Evolutionary conservation across 1,284 basidiomycete genomes (phyloP), one percentile per base, ranked within the genome.

Genomic region (Stereum hirsutum): DNA sequence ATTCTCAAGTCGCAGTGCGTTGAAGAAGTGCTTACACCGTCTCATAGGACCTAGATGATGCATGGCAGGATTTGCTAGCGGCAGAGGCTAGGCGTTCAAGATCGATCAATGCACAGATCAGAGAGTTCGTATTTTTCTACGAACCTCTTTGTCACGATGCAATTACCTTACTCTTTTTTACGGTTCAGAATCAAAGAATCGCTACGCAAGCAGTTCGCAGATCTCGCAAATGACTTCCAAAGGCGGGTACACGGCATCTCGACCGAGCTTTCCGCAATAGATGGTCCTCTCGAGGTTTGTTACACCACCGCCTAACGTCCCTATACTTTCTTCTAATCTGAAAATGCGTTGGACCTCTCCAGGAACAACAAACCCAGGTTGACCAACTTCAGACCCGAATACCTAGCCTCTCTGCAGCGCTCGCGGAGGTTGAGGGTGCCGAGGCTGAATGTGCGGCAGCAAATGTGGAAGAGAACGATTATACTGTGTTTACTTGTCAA

Each of bases 381-480:
- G 60, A 63, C 17, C 57, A 70, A 32, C 73, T 91, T 44, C 77
- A 88, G 54, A 74, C 69, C 1, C 74, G 77, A 49, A 68, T 90
- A 56, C 76, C 78, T 2, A 68, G 69, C 0, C 63, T 90, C 25
- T 69, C 75, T 6, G 74, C 79, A 15, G 64, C 70, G 0, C 60
- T 91, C 17, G 61, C 61, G 6, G 61, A 64, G 6, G 80, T 89
- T 8, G 69, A 68, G 1, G 65, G 60, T 4, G 82, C 77, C 1
- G 89, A 95, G 54, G 69, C 73, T 7, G 85, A 86, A 44, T 97
- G 94, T 58, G 65, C 66, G 4, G 80, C 82, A n/a, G 94, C 93
- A 15, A 97, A 94, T 53, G 86, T 97, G 3, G 95, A 97, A 57
- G 95, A 97, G 62, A 97, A 97, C 60, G 94, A 97, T 59, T 90